phyloP scores from a whole-genome alignment of 805 yeast species.

The Pichia phayaonensis region DNA sequence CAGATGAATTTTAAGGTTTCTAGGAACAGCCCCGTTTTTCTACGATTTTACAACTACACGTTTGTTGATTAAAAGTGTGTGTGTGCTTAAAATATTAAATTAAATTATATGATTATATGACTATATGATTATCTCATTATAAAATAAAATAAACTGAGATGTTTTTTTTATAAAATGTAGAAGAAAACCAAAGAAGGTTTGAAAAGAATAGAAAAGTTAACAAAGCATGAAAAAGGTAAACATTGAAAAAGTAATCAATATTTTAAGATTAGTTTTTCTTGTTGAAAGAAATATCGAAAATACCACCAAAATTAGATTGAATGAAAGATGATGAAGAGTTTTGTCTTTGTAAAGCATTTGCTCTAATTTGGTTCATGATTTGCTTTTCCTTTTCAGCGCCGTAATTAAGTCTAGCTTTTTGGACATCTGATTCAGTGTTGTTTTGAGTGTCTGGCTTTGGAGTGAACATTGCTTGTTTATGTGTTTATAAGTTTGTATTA shows the following conservation, averaged over 20 bases:
- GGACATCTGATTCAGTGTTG: conserved; percentile 26
- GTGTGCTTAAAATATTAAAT: no score
- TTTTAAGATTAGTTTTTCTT: conserved; percentile 13
- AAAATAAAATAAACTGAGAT: background rate
- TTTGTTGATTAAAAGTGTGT: no score
- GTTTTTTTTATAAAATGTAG: background rate
- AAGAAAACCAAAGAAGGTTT: background rate
- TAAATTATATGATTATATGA: no score
- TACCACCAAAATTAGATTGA: conserved; percentile 23
- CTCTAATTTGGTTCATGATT: conserved; percentile 32
- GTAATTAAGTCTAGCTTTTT: conserved; percentile 27
- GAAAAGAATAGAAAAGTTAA: background rate
- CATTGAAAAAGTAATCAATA: background rate
- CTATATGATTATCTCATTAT: no score
- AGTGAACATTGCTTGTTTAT: conserved; percentile 21
- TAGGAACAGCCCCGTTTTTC: no score
- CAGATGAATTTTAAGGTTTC: no score
- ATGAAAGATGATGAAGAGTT: conserved; percentile 22
- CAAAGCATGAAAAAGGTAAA: background rate
- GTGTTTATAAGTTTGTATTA: background rate
- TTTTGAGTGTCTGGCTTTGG: conserved; percentile 24
- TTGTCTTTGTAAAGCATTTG: conserved; percentile 20
- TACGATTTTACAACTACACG: no score
- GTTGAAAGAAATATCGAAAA: conserved; percentile 26
- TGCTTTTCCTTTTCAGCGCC: conserved; percentile 36